Conservation (phyloP, 2,329 filamentous ascomycete genomes). For the Penicillium sp. region DNA sequence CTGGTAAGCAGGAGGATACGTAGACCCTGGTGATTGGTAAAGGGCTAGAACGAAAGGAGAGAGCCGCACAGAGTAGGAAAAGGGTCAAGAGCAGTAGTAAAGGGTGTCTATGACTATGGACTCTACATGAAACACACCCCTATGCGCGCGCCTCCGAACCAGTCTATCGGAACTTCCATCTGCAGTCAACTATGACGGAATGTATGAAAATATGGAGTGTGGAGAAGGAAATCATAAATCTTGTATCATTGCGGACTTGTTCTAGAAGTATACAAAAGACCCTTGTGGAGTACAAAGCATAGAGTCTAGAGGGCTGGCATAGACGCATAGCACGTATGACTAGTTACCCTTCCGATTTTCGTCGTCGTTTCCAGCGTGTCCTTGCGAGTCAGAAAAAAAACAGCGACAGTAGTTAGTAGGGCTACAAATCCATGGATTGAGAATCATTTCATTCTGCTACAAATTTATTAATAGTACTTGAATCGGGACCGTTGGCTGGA, state of each 20-base stretch:
- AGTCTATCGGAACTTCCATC: background rate
- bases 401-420: background rate
- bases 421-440: background rate
- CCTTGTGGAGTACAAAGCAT: background rate
- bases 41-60: background rate
- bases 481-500: slow-evolving; percentile 8
- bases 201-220: background rate
- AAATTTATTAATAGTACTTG: slow-evolving; percentile 7
- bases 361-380: background rate
- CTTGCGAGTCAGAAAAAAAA: background rate
- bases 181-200: background rate
- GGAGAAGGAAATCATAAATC: background rate
- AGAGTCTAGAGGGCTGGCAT: background rate
- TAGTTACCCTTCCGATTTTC: background rate
- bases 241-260: background rate
- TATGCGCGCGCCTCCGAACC: slow-evolving; percentile 4
- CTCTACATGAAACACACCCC: slow-evolving; percentile 1
- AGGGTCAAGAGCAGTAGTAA: background rate
- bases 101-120: background rate
- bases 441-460: background rate
- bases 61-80: background rate
- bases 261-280: slow-evolving; percentile 4
- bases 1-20: background rate
- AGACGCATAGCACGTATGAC: background rate
- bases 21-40: slow-evolving; percentile 1